phyloP scores from a whole-genome alignment of 2,329 filamentous ascomycete species.

The Ceratocystiopsis brevicomis region DNA sequence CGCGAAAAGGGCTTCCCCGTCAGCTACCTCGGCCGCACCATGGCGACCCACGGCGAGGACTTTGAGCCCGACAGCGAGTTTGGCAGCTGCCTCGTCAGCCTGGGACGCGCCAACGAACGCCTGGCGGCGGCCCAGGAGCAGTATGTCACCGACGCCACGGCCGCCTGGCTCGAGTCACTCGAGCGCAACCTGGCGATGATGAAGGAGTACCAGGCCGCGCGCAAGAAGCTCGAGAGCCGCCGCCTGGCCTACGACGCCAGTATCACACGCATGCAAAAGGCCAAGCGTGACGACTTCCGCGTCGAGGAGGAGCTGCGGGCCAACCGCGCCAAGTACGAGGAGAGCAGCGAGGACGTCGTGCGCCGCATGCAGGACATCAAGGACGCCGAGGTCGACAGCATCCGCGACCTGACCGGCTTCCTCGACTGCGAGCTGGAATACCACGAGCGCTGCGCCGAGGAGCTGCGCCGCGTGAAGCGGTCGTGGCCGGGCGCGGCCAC shows the following conservation, averaged over 20 bases:
- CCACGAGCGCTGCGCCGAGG: constrained; percentile 76
- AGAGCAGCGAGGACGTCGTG: constrained; percentile 78
- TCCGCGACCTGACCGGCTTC: constrained; percentile 62
- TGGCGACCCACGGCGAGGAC: constrained; percentile 80
- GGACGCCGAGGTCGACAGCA: constrained; percentile 69
- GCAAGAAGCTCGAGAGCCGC: constrained; percentile 85
- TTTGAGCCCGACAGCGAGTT: constrained; percentile 84
- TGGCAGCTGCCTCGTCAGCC: constrained; percentile 62
- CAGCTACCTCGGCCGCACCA: constrained; percentile 61
- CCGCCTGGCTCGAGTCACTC: constrained; percentile 77
- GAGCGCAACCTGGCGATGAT: constrained; percentile 82
- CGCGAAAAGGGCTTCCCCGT: constrained; percentile 72
- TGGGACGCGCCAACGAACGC: constrained; percentile 76
- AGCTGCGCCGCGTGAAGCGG: constrained; percentile 40
- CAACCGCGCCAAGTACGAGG: constrained; percentile 91
- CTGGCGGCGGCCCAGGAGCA: constrained; percentile 71
- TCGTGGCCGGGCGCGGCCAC: constrained; percentile 20
- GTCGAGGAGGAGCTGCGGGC: constrained; percentile 80
- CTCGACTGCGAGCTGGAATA: constrained; percentile 80
- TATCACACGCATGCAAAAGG: constrained; percentile 77
- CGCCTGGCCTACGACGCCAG: constrained; percentile 82
- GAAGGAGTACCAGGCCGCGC: constrained; percentile 87
- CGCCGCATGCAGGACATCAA: constrained; percentile 93
- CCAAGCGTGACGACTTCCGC: constrained; percentile 82
- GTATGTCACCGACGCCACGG: constrained; percentile 59